These are phyloP conservation scores for Erodium chrysanthum DNA, from an alignment of 441 rosid species.

Conservation along the genomic window DNA sequence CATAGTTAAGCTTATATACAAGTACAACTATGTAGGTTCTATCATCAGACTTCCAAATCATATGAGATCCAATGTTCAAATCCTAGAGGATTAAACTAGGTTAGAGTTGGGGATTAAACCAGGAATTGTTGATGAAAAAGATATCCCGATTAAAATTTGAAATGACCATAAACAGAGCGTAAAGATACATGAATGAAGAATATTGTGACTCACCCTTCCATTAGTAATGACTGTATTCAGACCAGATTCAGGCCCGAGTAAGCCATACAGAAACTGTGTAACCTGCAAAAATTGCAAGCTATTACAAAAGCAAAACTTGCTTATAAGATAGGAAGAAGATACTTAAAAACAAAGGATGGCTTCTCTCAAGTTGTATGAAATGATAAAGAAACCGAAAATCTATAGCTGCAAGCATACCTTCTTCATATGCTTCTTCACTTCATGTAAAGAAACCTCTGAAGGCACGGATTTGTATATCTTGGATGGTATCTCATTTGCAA, in stretches of 20 bases:
- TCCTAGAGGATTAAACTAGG: too few relatives aligned
- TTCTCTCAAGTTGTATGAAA: not conserved
- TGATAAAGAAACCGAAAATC: constrained; percentile 7
- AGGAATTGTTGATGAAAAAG: too few relatives aligned
- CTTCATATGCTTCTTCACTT: constrained; percentile 38
- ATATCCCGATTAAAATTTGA: too few relatives aligned
- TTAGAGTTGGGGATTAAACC: too few relatives aligned
- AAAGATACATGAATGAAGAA: not conserved
- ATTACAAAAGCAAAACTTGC: constrained; percentile 16
- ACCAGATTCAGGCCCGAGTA: constrained; percentile 57
- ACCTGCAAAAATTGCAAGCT: constrained; percentile 42
- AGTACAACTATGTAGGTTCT: not conserved
- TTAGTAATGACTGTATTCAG: constrained; percentile 73
- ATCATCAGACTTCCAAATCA: not conserved
- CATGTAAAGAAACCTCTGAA: constrained; percentile 36
- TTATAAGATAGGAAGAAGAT: constrained; percentile 6
- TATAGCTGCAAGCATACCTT: constrained; percentile 49
- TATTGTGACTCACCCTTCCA: constrained; percentile 67
- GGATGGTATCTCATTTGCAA: constrained; percentile 54
- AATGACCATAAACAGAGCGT: not conserved
- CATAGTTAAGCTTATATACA: not conserved
- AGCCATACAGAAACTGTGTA: constrained; percentile 46
- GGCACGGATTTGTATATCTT: constrained; percentile 48
- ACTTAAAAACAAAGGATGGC: not conserved
- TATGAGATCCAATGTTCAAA: too few relatives aligned